Percentiles rank a stretch among this genome's conserved stretches.
Evolutionary conservation across 805 yeast genomes (phyloP).

Genomic region (Lipomyces sp.): DNA sequence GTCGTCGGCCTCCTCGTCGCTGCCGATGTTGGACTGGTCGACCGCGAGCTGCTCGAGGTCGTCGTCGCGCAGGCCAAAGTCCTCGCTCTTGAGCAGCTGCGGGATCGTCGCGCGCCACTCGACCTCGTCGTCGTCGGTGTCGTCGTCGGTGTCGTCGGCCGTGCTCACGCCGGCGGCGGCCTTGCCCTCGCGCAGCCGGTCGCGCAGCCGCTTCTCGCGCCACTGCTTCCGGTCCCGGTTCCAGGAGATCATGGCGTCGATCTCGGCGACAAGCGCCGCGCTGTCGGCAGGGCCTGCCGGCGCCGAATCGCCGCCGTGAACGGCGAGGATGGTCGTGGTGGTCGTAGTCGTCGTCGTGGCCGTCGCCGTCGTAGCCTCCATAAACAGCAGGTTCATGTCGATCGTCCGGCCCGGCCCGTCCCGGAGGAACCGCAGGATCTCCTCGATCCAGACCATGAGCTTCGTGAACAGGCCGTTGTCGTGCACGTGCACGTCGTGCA

Average conservation of each 20-base stretch:
- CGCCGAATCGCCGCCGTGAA: background rate
- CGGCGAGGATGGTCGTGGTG: too few relatives aligned
- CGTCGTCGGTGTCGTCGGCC: slow-evolving; percentile 31
- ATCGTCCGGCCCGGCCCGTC: slow-evolving; percentile 42
- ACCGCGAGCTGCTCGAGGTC: slow-evolving; percentile 46
- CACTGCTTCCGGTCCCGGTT: slow-evolving; percentile 40
- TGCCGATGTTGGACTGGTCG: slow-evolving; percentile 34
- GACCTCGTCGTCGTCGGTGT: slow-evolving; percentile 36
- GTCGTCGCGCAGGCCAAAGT: slow-evolving; percentile 50
- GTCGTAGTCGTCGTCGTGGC: too few relatives aligned
- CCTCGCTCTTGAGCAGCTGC: slow-evolving; percentile 43
- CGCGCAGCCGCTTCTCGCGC: slow-evolving; percentile 30
- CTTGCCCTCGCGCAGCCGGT: slow-evolving; percentile 21
- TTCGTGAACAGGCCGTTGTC: slow-evolving; percentile 73
- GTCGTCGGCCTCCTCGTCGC: slow-evolving; percentile 38
- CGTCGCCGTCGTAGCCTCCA: slow-evolving; percentile 4
- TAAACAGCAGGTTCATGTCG: slow-evolving; percentile 30
- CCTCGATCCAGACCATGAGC: slow-evolving; percentile 69
- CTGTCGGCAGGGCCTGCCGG: slow-evolving; percentile 28
- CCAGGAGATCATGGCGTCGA: slow-evolving; percentile 41
- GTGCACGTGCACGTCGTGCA: slow-evolving; percentile 76
- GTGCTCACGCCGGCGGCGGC: slow-evolving; percentile 29
- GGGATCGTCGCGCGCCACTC: slow-evolving; percentile 47
- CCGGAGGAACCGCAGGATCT: slow-evolving; percentile 60
- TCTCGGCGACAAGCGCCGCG: slow-evolving; percentile 39